Base-by-base conservation (phyloP, 73 alveolate species). In the Paramecium octaurelia region DNA sequence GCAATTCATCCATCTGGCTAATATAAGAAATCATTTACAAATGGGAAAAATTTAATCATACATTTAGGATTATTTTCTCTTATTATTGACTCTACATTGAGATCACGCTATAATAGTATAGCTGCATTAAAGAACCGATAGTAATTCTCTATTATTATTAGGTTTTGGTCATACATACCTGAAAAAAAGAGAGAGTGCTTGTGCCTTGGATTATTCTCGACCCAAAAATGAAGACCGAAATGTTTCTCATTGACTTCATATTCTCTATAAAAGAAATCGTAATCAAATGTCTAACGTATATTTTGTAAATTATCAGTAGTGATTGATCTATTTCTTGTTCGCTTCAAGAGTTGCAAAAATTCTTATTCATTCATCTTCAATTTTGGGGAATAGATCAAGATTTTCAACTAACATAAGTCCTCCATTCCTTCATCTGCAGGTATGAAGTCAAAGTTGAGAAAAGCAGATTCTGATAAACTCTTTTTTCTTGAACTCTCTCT, bases 231-330 rank as follows among this genome's bases (percentile, higher is more conserved):
- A 9, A 80, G 29, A 40, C 91, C 91, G 7, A 31, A 44, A 23
- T 23, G 14, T 20, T 80, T 80, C 12, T 80, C 76, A 8, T 80
- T 44, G 18, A 80, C 44, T 44, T 27, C 73, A 46, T 80, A 80
- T 80, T 80, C 91, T 42, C 44, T 80, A 80, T 80, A 80, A 44
- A 80, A 80, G 44, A 80, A 80, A 46, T 80, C 91, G 12, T 43
- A 80, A 46, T 80, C 91, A 23, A 31, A 80, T 9, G 35, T 24
- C 8, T 8, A 18, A 24, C 23, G 16, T 31, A 5, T 31, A 44
- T 44, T 42, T 21, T 1, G 76, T 38, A 48, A 29, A 73, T 40
- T 40, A 80, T 80, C 91, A 18, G 76, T 80, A 3, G 91, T 80
- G 4, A 43, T 24, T 31, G 76, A 44, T 42, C 91, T 14, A 46